A percentile compares a stretch with the other conserved stretches of the same genome.
Conservation (phyloP, 306 rosid species). For the Quercus rubra region DNA sequence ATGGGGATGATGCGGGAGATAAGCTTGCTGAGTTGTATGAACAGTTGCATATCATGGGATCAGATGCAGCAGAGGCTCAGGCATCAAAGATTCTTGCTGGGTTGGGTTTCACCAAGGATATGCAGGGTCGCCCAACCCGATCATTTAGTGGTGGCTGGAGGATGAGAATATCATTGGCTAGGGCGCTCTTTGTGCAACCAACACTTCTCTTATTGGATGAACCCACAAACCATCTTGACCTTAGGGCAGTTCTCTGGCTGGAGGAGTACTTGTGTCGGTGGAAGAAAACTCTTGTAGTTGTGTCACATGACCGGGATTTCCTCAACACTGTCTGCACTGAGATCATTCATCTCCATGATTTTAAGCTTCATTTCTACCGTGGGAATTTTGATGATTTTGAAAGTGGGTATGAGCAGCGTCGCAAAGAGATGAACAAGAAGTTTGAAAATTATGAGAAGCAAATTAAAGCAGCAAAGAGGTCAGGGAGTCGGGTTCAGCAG, state of each 20-base stretch:
- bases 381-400: slow-evolving; percentile 78
- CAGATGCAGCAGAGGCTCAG: slow-evolving; percentile 77
- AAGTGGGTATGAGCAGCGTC: slow-evolving; percentile 77
- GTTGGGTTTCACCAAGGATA: slow-evolving; percentile 71
- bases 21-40: slow-evolving; percentile 70
- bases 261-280: slow-evolving; percentile 76
- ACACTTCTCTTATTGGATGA: slow-evolving; percentile 69
- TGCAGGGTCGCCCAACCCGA: slow-evolving; percentile 67
- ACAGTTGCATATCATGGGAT: slow-evolving; percentile 53
- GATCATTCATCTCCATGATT: slow-evolving; percentile 75
- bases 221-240: slow-evolving; percentile 70
- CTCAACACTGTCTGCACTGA: slow-evolving; percentile 67
- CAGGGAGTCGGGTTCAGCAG: slow-evolving; percentile 57
- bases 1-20: slow-evolving; percentile 54
- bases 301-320: slow-evolving; percentile 72
- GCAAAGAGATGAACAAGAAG: slow-evolving; percentile 77
- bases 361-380: slow-evolving; percentile 70
- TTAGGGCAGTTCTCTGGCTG: slow-evolving; percentile 80
- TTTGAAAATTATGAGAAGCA: slow-evolving; percentile 60
- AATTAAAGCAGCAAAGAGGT: slow-evolving; percentile 61
- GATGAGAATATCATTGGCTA: slow-evolving; percentile 70
- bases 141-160: slow-evolving; percentile 84
- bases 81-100: slow-evolving; percentile 84
- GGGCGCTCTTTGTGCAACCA: slow-evolving; percentile 75
- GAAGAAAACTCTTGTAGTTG: slow-evolving; percentile 75